Percentiles rank a stretch among this genome's conserved stretches.
Evolutionary conservation across 225 moss, liverwort and hornwort genomes (phyloP).

Genomic region (Anthoceros angustus): DNA sequence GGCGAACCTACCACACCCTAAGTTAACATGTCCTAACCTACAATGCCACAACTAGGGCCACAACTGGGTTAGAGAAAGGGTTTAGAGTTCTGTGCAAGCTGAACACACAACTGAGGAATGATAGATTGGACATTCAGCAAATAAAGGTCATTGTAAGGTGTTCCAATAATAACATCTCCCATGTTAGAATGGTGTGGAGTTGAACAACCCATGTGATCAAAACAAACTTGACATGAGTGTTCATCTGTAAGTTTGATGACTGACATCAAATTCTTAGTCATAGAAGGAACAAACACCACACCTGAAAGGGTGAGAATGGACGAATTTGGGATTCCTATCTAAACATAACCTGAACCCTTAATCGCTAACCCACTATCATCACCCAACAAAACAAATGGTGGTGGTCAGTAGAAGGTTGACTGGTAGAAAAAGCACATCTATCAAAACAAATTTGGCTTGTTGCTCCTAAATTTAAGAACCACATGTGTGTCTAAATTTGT

Average conservation of each 20-base stretch:
- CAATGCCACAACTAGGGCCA: no score
- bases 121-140: not conserved
- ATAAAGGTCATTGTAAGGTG: not conserved
- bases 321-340: not conserved
- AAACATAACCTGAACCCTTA: not conserved
- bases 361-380: not conserved
- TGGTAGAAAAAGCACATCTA: not conserved
- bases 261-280: not conserved
- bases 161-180: not conserved
- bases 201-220: not conserved
- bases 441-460: not conserved
- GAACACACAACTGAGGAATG: no score
- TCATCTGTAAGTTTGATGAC: not conserved
- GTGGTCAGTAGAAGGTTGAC: not conserved
- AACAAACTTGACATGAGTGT: not conserved
- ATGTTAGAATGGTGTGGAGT: not conserved
- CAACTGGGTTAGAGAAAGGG: no score
- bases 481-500: not conserved
- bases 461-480: not conserved
- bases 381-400: not conserved
- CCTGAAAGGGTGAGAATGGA: not conserved
- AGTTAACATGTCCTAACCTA: no score
- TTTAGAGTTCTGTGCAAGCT: no score
- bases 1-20: no score
- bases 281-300: not conserved